Evolutionary conservation across 441 rosid genomes (phyloP).

Genomic region (Mallotus japonicus): DNA sequence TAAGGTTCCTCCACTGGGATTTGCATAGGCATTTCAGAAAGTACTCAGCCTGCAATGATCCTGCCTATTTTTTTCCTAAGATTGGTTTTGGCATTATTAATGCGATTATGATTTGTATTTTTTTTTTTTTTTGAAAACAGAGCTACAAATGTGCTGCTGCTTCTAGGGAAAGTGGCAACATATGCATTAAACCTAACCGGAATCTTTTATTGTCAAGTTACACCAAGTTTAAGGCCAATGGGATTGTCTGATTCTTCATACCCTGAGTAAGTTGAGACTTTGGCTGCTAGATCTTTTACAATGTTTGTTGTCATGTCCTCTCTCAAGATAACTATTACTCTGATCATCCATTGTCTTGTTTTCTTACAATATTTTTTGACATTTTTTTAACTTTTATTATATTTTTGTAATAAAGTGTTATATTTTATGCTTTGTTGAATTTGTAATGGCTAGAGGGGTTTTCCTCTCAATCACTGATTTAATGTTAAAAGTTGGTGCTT

Average conservation of each 20-base stretch:
- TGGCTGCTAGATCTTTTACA: not conserved
- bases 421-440: not conserved
- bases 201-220: constrained; percentile 71
- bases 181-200: constrained; percentile 79
- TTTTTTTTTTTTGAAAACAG: constrained; percentile 40
- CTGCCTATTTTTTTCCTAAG: not conserved
- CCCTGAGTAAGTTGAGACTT: constrained; percentile 54
- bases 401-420: not conserved
- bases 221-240: constrained; percentile 51
- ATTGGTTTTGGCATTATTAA: constrained; percentile 7
- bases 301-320: not conserved
- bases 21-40: constrained; percentile 76
- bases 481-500: not conserved
- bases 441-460: constrained; percentile 1
- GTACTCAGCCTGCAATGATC: constrained; percentile 36
- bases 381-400: not conserved
- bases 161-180: constrained; percentile 80
- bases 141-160: constrained; percentile 69
- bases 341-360: not conserved
- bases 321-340: not conserved
- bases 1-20: constrained; percentile 91
- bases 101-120: not conserved
- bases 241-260: constrained; percentile 43
- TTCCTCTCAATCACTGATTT: constrained; percentile 3
- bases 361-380: not conserved